A percentile compares a stretch with the other conserved stretches of the same genome.
These are phyloP conservation scores for Phaeotremella skinneri DNA, from an alignment of 768 basidiomycete genomes.

Conservation along the genomic window DNA sequence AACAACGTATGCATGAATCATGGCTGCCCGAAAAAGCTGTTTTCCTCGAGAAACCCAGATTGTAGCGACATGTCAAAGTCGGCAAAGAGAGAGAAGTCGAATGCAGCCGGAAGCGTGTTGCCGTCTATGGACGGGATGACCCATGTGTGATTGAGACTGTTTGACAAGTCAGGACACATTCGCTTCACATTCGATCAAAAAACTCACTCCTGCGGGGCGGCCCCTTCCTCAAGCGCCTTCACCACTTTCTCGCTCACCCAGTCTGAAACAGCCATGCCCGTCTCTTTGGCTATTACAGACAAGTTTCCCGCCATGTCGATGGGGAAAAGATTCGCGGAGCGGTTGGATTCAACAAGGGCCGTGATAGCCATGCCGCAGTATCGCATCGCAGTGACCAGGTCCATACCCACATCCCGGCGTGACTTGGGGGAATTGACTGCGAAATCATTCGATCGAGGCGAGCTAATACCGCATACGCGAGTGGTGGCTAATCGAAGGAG, in stretches of 20 bases:
- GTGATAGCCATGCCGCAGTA: conserved; percentile 17
- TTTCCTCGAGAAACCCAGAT: conserved; percentile 7
- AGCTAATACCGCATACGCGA: background rate
- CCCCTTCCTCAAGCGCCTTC: conserved; percentile 3
- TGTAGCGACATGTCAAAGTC: conserved; percentile 12
- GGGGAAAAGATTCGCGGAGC: conserved; percentile 16
- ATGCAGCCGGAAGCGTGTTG: background rate
- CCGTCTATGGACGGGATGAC: background rate
- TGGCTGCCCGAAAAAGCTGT: background rate
- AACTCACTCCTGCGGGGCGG: conserved; percentile 5
- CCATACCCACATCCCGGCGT: conserved; percentile 1
- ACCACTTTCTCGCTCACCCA: conserved; percentile 9
- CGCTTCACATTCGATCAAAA: too few species aligned
- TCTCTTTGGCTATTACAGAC: conserved; percentile 12
- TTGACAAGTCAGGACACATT: background rate
- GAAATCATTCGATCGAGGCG: background rate
- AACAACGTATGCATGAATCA: background rate
- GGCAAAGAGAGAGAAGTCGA: conserved; percentile 2
- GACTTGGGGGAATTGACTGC: background rate
- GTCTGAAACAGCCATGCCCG: conserved; percentile 9
- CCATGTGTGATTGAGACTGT: background rate
- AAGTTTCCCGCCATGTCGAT: conserved; percentile 18
- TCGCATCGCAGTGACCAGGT: conserved; percentile 11
- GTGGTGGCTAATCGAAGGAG: conserved; percentile 6
- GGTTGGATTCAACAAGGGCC: conserved; percentile 11